Conservation (phyloP, 345 rosid species). For the Eucalyptus globulus region DNA sequence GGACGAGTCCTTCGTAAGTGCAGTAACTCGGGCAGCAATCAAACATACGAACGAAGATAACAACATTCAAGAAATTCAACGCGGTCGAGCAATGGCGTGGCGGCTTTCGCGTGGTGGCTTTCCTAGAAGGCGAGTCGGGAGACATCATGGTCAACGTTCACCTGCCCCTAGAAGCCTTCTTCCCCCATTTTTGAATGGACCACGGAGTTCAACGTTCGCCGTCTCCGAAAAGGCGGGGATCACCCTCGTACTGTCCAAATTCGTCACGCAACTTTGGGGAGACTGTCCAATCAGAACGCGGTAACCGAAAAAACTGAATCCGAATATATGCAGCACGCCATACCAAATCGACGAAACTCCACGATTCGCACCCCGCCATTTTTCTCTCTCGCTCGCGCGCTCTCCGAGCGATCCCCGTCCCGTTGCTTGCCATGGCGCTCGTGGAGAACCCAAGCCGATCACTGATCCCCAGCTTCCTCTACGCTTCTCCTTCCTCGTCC, state of each 20-base stretch:
- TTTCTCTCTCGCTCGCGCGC: not conserved
- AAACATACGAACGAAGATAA: not conserved
- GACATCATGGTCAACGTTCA: not conserved
- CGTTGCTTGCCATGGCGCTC: conserved; percentile 22
- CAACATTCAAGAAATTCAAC: not conserved
- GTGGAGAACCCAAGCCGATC: conserved; percentile 31
- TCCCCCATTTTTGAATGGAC: not conserved
- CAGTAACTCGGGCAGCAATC: not conserved
- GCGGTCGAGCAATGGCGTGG: not conserved
- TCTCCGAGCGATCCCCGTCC: too few species aligned
- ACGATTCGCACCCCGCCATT: not conserved
- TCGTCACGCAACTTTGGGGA: not conserved
- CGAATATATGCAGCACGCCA: not conserved
- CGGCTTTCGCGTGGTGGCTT: not conserved
- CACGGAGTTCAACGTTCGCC: too few species aligned
- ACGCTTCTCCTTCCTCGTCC: conserved; percentile 28
- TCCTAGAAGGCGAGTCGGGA: not conserved
- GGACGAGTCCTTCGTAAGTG: not conserved
- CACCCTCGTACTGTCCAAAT: not conserved
- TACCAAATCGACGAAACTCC: not conserved
- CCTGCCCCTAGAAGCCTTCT: not conserved
- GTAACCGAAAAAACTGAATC: not conserved
- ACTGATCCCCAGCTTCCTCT: conserved; percentile 64
- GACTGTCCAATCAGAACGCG: not conserved
- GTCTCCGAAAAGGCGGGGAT: not conserved